Evolutionary conservation across 352 stramenopile species (phyloP), one percentile per base, ranked within the genome.

Genomic region (Globisporangium spinosum): DNA sequence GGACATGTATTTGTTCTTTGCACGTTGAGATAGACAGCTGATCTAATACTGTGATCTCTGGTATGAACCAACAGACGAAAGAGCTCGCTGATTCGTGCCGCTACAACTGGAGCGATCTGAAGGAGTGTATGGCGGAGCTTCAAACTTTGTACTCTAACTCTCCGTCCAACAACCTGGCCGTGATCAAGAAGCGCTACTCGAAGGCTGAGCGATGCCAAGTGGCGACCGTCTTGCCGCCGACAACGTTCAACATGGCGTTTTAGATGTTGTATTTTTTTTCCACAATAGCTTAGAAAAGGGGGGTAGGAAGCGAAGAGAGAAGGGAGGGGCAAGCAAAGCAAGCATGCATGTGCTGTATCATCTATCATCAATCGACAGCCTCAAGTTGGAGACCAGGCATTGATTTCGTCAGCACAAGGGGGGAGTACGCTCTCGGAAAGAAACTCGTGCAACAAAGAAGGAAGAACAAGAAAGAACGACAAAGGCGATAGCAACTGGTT

Each of bases 151-250:
- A 94, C 74, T 89, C 82, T 61, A 85, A 79, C 62, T 91, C 87
- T 23, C 85, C 86, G 62, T 89, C 83, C 22, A 92, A 92, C 76
- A 91, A 90, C 58, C 64, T 95, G 59, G 85, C 85, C 32, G 87
- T 95, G 65, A 93, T 95, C 71, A 94, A 94, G 75, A 95, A 95
- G 71, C 85, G 87, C 60, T 95, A 95, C 80, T 94, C 87, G 38
- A 93, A 94, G 66, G 79, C 87, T 32, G 87, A 95, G 62, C 71
- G 87, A 35, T 90, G 81, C 71, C 82, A 95, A 71, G 87, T 95
- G 56, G 86, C 86, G 29, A 77, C 76, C 54, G 78, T 94, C 43
- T 69, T 91, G 27, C 87, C 87, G 17, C 87, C 87, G 15, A 78
- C 82, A 20, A 82, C 74, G 56, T 95, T 91, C 73, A 93, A 78